These are phyloP conservation scores for Kazachstania martiniae DNA, from an alignment of 805 yeast species.

Conservation along the genomic window DNA sequence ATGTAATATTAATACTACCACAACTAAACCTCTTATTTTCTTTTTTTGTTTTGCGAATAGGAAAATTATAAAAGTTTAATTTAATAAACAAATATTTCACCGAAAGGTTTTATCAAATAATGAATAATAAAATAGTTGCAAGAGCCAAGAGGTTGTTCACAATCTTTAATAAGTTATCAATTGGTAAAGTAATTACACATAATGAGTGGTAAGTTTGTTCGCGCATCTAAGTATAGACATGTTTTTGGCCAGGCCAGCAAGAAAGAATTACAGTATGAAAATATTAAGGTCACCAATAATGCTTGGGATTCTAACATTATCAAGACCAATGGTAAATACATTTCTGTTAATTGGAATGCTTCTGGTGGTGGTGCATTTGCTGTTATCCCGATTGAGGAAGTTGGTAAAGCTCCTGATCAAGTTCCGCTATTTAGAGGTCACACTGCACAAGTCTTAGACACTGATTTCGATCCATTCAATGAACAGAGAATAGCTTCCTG, in stretches of 20 bases:
- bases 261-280: slow-evolving; percentile 36
- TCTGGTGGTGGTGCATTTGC: slow-evolving; percentile 98
- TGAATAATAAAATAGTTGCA: neutral
- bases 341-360: slow-evolving; percentile 85
- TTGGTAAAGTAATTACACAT: too few relatives aligned
- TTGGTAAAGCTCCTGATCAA: slow-evolving; percentile 87
- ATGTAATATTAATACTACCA: too few relatives aligned
- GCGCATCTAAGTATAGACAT: slow-evolving; percentile 95
- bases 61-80: too few relatives aligned
- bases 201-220: slow-evolving; percentile 78
- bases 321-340: slow-evolving; percentile 74
- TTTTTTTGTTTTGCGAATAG: too few relatives aligned
- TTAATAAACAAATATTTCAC: too few relatives aligned
- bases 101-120: too few relatives aligned
- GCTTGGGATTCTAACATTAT: slow-evolving; percentile 95
- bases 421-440: slow-evolving; percentile 94
- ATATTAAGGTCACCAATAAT: slow-evolving; percentile 65
- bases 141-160: too few relatives aligned
- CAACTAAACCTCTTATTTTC: too few relatives aligned
- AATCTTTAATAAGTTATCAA: too few relatives aligned
- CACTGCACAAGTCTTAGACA: slow-evolving; percentile 88
- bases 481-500: slow-evolving; percentile 64
- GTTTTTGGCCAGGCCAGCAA: slow-evolving; percentile 83
- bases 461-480: slow-evolving; percentile 90
- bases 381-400: slow-evolving; percentile 74